Conservation (phyloP, 129 eudicot species). For the Artemisia argyi region DNA sequence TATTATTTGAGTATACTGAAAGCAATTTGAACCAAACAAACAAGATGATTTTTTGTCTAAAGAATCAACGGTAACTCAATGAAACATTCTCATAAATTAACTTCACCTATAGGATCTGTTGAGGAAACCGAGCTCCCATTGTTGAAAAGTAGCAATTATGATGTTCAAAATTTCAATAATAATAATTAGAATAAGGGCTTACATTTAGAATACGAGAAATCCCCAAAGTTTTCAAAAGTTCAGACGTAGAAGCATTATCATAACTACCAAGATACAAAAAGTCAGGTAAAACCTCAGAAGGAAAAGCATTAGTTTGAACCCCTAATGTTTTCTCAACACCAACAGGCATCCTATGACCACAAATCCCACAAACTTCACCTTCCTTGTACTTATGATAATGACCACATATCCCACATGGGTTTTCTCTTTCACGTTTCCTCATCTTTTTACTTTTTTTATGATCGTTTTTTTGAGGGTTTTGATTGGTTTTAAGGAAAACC, state of each 20-base stretch:
- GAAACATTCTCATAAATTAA: too few species aligned
- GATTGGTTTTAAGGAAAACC: conserved; percentile 31
- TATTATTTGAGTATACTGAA: too few species aligned
- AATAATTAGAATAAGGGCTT: background rate
- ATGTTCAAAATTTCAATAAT: too few species aligned
- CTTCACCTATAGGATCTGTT: too few species aligned
- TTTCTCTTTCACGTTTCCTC: conserved; percentile 97
- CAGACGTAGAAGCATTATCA: conserved; percentile 90
- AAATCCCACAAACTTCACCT: conserved; percentile 94
- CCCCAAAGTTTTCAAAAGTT: conserved; percentile 89
- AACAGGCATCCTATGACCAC: conserved; percentile 86
- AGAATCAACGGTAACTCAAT: too few species aligned
- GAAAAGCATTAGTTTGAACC: conserved; percentile 68
- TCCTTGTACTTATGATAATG: conserved; percentile 96
- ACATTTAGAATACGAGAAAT: conserved; percentile 91
- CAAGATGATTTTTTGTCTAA: too few species aligned
- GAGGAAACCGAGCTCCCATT: too few species aligned
- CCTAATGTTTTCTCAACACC: conserved; percentile 38
- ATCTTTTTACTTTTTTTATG: conserved; percentile 21
- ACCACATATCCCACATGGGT: conserved; percentile 93
- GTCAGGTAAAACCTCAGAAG: conserved; percentile 85
- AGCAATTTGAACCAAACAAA: too few species aligned
- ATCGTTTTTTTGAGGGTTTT: background rate
- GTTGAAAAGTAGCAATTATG: too few species aligned
- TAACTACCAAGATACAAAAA: conserved; percentile 86